Evolutionary conservation across 371 early-diverging fungal species (phyloP), one percentile per base, ranked within the genome.

Genomic region (Mortierella polycephala): DNA sequence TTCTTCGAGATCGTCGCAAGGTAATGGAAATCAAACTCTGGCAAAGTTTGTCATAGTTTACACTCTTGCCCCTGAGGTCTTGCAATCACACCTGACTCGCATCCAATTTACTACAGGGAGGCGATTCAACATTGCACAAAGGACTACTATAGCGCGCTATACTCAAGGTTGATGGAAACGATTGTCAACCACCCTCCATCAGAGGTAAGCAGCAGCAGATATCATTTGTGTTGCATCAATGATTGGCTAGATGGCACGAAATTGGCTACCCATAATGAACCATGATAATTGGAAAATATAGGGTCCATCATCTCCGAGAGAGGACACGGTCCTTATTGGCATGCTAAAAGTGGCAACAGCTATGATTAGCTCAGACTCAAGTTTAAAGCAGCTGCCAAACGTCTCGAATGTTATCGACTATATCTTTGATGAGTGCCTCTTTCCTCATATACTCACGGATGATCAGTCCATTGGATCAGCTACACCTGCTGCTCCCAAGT

Each of bases 271-370:
- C 16, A 52, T 45, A 14, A 75, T 14, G 40, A 40, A 13, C 0
- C 0, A 58, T 42, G 7, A 5, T 57, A 16, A 40, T 20, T 18
- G 39, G 7, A 46, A 37, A 5, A 1, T 50, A 9, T 65, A 84
- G 81, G 63, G 75, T 42, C 50, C 64, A 21, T 65, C 71, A 21
- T 63, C 69, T 23, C 30, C 49, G 30, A 69, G 57, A 12, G 84
- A 81, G 16, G 85, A 84, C 61, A 80, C 75, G 7, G 69, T 80
- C 18, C 66, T 84, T 7, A 56, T 81, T 20, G 85, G 85, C 10
- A 71, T 83, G 75, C 64, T 84, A 1, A 74, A 74, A 52, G 72
- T 85, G 4, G 74, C 81, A 23, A 75, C 79, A 11, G 81, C 79
- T 6, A 72, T 84, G 71, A 64, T 82, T 6, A 60, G 54, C 14